Conservation (phyloP, 441 rosid genomes). For the Croton setiger region DNA sequence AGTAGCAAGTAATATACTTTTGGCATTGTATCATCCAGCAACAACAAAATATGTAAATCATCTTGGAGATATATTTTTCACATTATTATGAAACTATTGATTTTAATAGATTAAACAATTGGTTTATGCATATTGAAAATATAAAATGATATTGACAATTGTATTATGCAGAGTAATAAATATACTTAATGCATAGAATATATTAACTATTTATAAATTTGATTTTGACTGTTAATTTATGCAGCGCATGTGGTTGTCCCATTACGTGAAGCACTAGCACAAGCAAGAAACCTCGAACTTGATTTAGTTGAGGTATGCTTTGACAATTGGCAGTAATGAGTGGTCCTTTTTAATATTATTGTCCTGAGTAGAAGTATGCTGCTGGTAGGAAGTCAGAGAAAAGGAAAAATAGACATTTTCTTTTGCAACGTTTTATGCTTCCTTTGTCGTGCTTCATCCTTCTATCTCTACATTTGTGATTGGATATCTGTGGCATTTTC, state of each 20-base stretch:
- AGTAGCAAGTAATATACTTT: neutral
- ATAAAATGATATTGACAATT: neutral
- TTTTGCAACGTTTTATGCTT: no score
- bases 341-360: neutral
- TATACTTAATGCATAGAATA: neutral
- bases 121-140: neutral
- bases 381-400: neutral
- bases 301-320: slow-evolving; percentile 60
- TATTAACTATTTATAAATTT: neutral
- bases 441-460: neutral
- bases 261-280: slow-evolving; percentile 39
- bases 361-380: neutral
- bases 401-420: neutral
- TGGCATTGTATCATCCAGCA: neutral
- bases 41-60: neutral
- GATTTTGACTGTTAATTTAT: neutral
- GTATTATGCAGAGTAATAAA: neutral
- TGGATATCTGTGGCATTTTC: neutral
- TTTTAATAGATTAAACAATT: neutral
- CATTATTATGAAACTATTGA: neutral
- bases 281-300: slow-evolving; percentile 37
- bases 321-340: neutral
- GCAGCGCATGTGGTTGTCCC: slow-evolving; percentile 49
- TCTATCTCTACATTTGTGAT: neutral
- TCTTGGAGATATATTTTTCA: neutral